phyloP scores from a whole-genome alignment of 768 basidiomycete genomes.

The Rhodotorula babjevae region DNA sequence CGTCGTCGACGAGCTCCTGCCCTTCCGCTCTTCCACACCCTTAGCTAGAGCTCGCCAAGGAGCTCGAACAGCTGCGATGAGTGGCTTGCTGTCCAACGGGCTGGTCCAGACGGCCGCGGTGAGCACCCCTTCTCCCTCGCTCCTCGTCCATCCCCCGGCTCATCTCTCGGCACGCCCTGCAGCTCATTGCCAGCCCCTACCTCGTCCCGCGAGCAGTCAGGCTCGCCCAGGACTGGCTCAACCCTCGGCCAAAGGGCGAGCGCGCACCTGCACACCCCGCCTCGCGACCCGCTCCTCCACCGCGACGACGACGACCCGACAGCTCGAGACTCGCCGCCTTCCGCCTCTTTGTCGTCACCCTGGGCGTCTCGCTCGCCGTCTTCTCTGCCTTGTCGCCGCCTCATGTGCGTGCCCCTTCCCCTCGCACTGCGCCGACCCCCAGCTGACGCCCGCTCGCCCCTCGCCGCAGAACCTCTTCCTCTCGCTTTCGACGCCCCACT shows the following conservation, averaged over 20 bases:
- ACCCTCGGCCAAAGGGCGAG: constrained; percentile 13
- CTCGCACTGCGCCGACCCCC: too few relatives aligned
- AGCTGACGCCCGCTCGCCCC: not conserved
- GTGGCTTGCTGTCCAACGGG: not conserved
- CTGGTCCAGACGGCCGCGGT: constrained; percentile 11
- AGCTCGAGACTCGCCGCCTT: constrained; percentile 1
- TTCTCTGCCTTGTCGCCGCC: constrained; percentile 17
- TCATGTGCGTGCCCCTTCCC: constrained; percentile 6
- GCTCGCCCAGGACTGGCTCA: constrained; percentile 1
- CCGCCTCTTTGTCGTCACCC: constrained; percentile 19
- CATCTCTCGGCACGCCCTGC: not conserved
- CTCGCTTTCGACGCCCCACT: constrained; percentile 21
- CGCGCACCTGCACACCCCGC: not conserved
- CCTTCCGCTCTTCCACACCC: too few relatives aligned
- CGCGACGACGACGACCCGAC: not conserved
- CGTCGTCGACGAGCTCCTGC: too few relatives aligned
- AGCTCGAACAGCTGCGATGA: not conserved
- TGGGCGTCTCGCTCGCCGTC: constrained; percentile 17
- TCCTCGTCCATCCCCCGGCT: not conserved
- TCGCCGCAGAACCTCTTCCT: constrained; percentile 33
- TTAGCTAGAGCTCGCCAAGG: not conserved
- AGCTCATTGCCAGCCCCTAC: constrained; percentile 19
- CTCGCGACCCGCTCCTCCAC: too few relatives aligned
- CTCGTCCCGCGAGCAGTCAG: constrained; percentile 11
- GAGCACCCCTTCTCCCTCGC: not conserved